Conservation (phyloP, 2,329 filamentous ascomycete species). For the Lachnellula hyalina region DNA sequence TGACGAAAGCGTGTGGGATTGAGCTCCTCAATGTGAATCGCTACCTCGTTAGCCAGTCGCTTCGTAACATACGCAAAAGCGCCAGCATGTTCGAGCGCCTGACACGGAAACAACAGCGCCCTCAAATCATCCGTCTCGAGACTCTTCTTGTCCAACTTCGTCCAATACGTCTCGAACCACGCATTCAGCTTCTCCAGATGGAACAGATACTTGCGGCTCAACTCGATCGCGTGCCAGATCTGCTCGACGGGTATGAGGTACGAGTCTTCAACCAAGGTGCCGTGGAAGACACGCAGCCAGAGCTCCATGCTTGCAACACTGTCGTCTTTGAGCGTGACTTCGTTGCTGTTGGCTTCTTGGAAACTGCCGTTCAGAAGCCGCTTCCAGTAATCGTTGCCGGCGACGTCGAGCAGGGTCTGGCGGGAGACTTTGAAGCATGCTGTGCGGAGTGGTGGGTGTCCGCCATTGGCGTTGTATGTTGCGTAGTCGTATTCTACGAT, state of each 20-base stretch:
- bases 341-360: not conserved
- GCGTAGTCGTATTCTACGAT: not conserved
- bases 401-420: not conserved
- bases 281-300: constrained; percentile 15
- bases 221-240: constrained; percentile 13
- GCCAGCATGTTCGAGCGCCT: constrained; percentile 7
- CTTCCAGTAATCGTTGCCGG: not conserved
- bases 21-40: constrained; percentile 2
- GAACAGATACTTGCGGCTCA: constrained; percentile 4
- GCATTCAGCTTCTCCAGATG: constrained; percentile 1
- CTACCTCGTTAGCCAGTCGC: constrained; percentile 3
- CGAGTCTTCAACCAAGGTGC: constrained; percentile 1
- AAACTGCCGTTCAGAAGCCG: not conserved
- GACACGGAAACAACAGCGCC: constrained; percentile 6
- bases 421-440: not conserved
- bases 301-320: constrained; percentile 10
- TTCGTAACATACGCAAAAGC: constrained; percentile 10
- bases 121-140: not conserved
- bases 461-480: not conserved
- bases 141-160: not conserved
- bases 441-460: not conserved
- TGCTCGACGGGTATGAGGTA: constrained; percentile 5
- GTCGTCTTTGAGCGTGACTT: constrained; percentile 5
- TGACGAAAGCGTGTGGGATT: not conserved
- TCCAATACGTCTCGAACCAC: constrained; percentile 11